These are phyloP conservation scores for Moesziomyces parantarcticus DNA, from an alignment of 1,284 basidiomycete genomes.

Conservation along the genomic window DNA sequence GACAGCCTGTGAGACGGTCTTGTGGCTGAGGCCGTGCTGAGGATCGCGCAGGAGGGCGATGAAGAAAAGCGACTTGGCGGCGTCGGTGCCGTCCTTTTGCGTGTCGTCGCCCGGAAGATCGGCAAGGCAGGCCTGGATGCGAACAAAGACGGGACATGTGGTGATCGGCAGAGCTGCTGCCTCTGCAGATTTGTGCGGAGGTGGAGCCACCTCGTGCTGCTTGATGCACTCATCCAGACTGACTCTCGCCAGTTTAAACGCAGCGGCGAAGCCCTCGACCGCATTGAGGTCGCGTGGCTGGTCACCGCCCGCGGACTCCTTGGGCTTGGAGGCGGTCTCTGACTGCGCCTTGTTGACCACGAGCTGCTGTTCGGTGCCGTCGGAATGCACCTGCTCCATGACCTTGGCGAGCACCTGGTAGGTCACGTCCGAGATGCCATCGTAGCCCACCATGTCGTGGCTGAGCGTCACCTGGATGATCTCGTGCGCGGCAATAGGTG, in stretches of 20 bases:
- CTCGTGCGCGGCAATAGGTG: slow-evolving; percentile 97
- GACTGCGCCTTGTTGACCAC: slow-evolving; percentile 59
- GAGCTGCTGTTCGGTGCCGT: slow-evolving; percentile 55
- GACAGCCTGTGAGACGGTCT: slow-evolving; percentile 60
- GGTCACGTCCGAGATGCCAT: slow-evolving; percentile 93
- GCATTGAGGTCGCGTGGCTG: slow-evolving; percentile 78
- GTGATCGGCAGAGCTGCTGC: slow-evolving; percentile 75
- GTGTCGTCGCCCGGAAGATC: slow-evolving; percentile 33
- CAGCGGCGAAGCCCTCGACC: slow-evolving; percentile 84
- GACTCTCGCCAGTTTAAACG: slow-evolving; percentile 82
- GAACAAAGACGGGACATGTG: slow-evolving; percentile 89
- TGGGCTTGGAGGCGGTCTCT: slow-evolving; percentile 34
- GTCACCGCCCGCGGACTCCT: slow-evolving; percentile 13
- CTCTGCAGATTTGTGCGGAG: slow-evolving; percentile 9
- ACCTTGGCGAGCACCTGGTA: slow-evolving; percentile 72
- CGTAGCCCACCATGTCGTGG: slow-evolving; percentile 91
- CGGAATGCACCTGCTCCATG: slow-evolving; percentile 61
- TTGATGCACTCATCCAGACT: slow-evolving; percentile 77
- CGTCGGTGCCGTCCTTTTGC: background rate
- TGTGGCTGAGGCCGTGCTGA: slow-evolving; percentile 57
- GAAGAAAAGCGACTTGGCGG: slow-evolving; percentile 52
- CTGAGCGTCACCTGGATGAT: slow-evolving; percentile 94
- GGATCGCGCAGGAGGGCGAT: slow-evolving; percentile 61
- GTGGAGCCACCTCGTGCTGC: slow-evolving; percentile 73
- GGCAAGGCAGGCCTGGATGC: slow-evolving; percentile 78